Evolutionary conservation across 75 land plant species (phyloP), one percentile per base, ranked within the genome.

Genomic region (Isoetes taiwanensis): DNA sequence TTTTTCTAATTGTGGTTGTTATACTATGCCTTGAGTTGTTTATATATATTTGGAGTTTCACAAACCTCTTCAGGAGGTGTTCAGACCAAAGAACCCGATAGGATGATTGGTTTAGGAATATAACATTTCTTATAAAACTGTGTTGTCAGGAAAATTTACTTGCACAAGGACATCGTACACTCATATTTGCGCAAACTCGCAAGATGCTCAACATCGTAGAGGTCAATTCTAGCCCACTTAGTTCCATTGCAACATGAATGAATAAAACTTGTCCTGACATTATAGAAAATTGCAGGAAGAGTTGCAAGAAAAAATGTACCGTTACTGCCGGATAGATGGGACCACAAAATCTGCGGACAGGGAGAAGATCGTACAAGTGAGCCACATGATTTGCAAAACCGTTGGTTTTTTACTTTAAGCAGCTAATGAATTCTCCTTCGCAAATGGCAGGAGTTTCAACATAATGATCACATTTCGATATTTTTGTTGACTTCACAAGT

Each of bases 401-500:
- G 12, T 8, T 14, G 10, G 20, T 41, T 12, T n/a, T 40, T 29
- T 28, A 14, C 33, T 33, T 56, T 56, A 2, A 56, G 33, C 33
- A 1, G 24, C 20, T 16, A 1, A 14, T 40, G 26, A 27, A 21
- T 28, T 21, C 10, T 56, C 3, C 23, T 53, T 30, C 24, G 26
- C 34, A 40, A 30, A 17, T 52, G 2, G 30, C 72, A 94, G 99
- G 99, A 94, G 43, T 94, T 89, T 42, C 99, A 94, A 85, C 67
- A 72, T 1, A 76, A 83, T 63, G 32, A 17, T 28, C 68, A 56
- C 14, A 76, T 82, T 34, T 70, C 86, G 20, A 86, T 94, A 10
- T 94, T 94, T 77, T 69, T 94, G 39, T 68, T 94, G 67, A 94
- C 99, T 6, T 84, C 99, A 24, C 91, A 85, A 80, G 99, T 94